Evolutionary conservation across 2,329 filamentous ascomycete species (phyloP), one percentile per base, ranked within the genome.

Genomic region (Chaetomiaceae sp.): DNA sequence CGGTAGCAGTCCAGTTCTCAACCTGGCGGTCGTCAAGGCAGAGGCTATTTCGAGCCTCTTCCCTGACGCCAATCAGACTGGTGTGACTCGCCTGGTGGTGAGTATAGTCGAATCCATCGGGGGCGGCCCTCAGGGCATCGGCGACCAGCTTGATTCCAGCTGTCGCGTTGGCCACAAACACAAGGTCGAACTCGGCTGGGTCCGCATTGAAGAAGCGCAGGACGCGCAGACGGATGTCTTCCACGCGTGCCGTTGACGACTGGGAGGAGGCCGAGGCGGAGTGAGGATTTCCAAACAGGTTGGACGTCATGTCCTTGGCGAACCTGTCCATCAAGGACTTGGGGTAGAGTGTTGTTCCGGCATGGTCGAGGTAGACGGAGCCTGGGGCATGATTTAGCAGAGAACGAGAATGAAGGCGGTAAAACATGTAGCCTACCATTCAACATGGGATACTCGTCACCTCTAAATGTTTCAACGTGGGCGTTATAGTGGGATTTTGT

Each of bases 151-250:
- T 97, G 61, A 96, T 85, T 6, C 84, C 91, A 3, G 91, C 89
- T 0, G 92, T 97, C 17, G 92, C 87, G 67, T 97, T 97, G 31
- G 89, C 83, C 21, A 95, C 89, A 65, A 97, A 97, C 1, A 96
- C 81, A 3, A 97, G 69, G 61, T 96, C 91, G 60, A 93, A 97
- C 2, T 87, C 75, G 9, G 82, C 77, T 2, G 91, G 87, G 56
- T 90, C 83, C 2, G 90, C 91, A 38, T 85, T 83, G 69, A 96
- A 90, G 61, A 95, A 89, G 2, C 74, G 74, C 27, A 97, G 71
- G 2, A 88, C 74, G 13, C 81, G 77, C 31, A 89, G 69, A 8
- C 92, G 82, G 25, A 86, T 74, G 66, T 91, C 82, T 57, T 96
- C 90, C 50, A 96, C 81, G 5, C 85, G 78, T 2, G 78, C 75